Base-by-base conservation (phyloP, 2,329 filamentous ascomycete genomes). In the Fusarium temperatum region DNA sequence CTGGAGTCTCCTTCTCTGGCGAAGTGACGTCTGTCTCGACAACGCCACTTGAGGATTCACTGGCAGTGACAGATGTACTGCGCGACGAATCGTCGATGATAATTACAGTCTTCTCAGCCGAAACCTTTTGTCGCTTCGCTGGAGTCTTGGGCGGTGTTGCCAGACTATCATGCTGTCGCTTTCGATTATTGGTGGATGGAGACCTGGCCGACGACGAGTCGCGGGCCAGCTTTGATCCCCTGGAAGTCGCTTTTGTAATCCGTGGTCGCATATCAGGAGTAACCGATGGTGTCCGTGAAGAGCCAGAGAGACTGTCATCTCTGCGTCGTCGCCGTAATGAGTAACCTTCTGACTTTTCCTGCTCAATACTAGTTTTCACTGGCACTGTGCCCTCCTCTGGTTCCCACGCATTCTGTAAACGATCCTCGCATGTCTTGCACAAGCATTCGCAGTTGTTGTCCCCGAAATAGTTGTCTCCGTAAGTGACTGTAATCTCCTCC, bases 401-500 rank as follows among this genome's bases (percentile, higher is more conserved):
- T 42, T 90, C 88, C 97, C 97, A 99, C 3, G 96, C 96, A 80
- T 98, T 98, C 60, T 88, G 87, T 65, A 89, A 84, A 7, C 87
- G 85, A 28, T 88, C 86, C 83, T 99, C 96, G 81, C 96, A 99
- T 0, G 93, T 96, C 76, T 89, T 88, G 81, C 96, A 99, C 4
- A 99, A 85, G 80, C 96, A 99, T 80, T 99, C 96, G 82, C 95
- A 95, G 76, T 99, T 99, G 80, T 95, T 91, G 50, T 94, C 92
- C 6, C 96, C 96, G 84, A 99, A 99, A 81, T 99, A 99, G 80
- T 94, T 95, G 24, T 97, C 95, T 30, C 96, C 95, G 78, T 99
- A 99, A 0, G 93, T 96, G 0, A 99, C 96, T 0, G 96, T 99
- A 68, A 99, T 97, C 82, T 99, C 96, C 69, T 99, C 95, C 8